Evolutionary conservation across 2,329 filamentous ascomycete genomes (phyloP), one percentile per base, ranked within the genome.

Genomic region (Botrytis hyacinthi): DNA sequence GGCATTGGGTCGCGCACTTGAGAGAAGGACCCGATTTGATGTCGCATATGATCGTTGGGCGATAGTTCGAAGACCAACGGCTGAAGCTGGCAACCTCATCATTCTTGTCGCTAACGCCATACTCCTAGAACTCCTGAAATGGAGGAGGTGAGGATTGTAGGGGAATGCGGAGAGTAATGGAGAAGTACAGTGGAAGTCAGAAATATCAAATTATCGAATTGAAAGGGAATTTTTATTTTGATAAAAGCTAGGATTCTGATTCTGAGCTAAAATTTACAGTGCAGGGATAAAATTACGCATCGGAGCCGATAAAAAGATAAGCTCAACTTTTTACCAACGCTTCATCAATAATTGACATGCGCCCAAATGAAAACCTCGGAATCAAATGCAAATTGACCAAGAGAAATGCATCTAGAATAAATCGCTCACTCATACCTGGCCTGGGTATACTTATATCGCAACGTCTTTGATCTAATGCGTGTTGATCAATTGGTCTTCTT

Each of bases 61-160:
- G 70, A 77, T 72, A 48, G 76, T 67, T 60, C 71, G 75, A 65
- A 80, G 73, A 70, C 76, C 78, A 80, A 80, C 79, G 78, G 80
- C 80, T 51, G 79, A 75, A 18, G 54, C 70, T 22, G 76, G 75
- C 60, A 81, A 74, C 77, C 77, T 78, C 78, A 79, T 79, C 74
- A 78, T 78, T 81, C 78, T 79, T 68, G 78, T 77, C 59, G 77
- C 77, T 70, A 79, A 79, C 73, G 78, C 79, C 80, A 81, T 81
- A 71, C 78, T 76, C 77, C 72, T 73, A 66, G 70, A 72, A 73
- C 66, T 69, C 66, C 66, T 69, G 37, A 42, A 26, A 57, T 46
- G 51, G 61, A 60, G 63, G 63, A 60, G 63, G 62, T 46, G 26
- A 51, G 29, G 62, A 3, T 4, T 59, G 29, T 48, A 46, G 54